These are phyloP conservation scores for Uromyces viciae-fabae DNA, from an alignment of 1,284 basidiomycete genomes.

Conservation along the genomic window DNA sequence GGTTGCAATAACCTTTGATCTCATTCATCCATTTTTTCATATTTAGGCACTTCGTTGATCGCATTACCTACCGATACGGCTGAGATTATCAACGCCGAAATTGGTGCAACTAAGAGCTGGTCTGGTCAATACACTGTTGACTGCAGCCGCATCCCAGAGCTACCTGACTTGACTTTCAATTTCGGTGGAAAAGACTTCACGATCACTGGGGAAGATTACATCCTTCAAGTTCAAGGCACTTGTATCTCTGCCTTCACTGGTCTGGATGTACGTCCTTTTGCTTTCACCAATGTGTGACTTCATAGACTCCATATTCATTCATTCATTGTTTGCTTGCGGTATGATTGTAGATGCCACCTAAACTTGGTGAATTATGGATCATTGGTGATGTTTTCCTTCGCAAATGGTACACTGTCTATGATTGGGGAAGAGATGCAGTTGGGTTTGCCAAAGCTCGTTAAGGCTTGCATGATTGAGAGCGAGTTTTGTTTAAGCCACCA, in stretches of 20 bases:
- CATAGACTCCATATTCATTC: not conserved
- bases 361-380: constrained; percentile 85
- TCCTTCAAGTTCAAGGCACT: constrained; percentile 79
- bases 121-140: constrained; percentile 91
- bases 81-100: constrained; percentile 93
- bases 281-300: constrained; percentile 3
- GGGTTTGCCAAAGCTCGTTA: constrained; percentile 68
- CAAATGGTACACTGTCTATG: constrained; percentile 86
- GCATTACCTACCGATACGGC: constrained; percentile 89
- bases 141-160: constrained; percentile 72
- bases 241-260: constrained; percentile 94
- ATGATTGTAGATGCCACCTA: constrained; percentile 69
- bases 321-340: too few relatives aligned
- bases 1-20: not conserved
- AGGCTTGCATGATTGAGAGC: constrained; percentile 23
- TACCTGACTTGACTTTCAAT: constrained; percentile 83
- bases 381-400: constrained; percentile 75
- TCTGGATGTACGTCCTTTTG: constrained; percentile 62
- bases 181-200: constrained; percentile 75
- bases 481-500: too few relatives aligned
- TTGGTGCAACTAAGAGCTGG: constrained; percentile 83
- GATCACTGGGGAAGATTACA: constrained; percentile 79
- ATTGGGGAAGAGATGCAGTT: constrained; percentile 74
- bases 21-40: not conserved
- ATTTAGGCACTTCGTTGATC: constrained; percentile 76